Base-by-base conservation (phyloP, 305 asterid genomes). In the Rubia peregrina region DNA sequence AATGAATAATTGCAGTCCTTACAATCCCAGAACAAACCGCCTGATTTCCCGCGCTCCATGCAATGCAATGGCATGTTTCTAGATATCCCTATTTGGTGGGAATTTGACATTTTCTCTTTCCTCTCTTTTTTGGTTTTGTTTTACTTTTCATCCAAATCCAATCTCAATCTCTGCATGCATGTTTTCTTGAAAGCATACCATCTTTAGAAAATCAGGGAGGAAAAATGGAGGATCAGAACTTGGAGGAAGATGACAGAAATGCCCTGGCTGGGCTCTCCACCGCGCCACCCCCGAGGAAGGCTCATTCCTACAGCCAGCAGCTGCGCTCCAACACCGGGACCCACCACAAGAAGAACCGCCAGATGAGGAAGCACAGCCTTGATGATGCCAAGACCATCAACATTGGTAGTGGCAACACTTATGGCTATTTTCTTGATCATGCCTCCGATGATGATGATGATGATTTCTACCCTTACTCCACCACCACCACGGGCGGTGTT, bases 351-450 rank as follows among this genome's bases (percentile, higher is more conserved):
- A 87, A 86, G 7, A 80, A 69, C 63, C 86, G 80, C 9, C 89
- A 86, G 71, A 72, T 84, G 44, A 90, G 98, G 38, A 93, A 93
- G 26, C 98, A 89, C 77, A 93, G 97, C 83, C 96, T 93, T 64
- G 98, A 93, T 71, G 98, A 88, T 30, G 86, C 82, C 24, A 79
- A 69, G 2, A 71, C 66, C 46, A 76, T 77, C 70, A 63, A 69
- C 76, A 77, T 77, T 3, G 21, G 80, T 16, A 69, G 80, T 66
- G 42, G 71, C 61, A 79, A 71, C 3, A 66, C 48, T 24, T 78
- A 71, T 64, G 80, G 66, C 1, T 80, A 75, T 71, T 82, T 86
- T 33, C 76, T 86, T 7, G 86, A 80, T 17, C 22, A 51, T 0
- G 69, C n/a, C 8, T 62, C 68, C 13, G 41, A 71, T 0, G 71